Base-by-base conservation (phyloP, 805 yeast species). In the Saccharomycopsis sp. region DNA sequence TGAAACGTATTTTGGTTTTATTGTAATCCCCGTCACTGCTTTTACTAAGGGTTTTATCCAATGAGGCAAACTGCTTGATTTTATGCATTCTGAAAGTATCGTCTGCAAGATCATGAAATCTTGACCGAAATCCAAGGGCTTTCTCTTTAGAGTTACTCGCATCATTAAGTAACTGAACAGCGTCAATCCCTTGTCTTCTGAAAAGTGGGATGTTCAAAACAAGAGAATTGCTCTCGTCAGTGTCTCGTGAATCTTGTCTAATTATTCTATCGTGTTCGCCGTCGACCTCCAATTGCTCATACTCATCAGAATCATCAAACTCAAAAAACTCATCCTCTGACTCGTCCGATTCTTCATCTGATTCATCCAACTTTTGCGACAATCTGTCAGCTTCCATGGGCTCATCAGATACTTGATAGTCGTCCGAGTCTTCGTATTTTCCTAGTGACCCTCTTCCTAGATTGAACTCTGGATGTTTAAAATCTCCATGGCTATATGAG, bases 1-100 rank as follows among this genome's bases (percentile, higher is more conserved):
- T 60, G 22, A 58, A 60, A 19, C 54, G 58, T 35, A 60, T 58
- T 5, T 55, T 41, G 8, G 60, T 19, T 3, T n/a, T 29, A 20
- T 49, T 62, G 12, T 42, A 49, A 7, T 14, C 59, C 22, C 12
- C 35, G 19, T 34, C 24, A 44, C 3, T 2, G 17, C 12, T 29
- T 29, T 29, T 29, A 12, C 12, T 29, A 12, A 29, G 38, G 38
- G 38, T 7, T 29, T 29, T 12, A 29, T 29, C 38, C 38, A 29
- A 5, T 12, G 38, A 29, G 12, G 9, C 38, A 29, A 29, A 29
- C 12, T 29, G 38, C 12, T 12, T 29, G 12, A 5, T 12, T 29
- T 29, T 29, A 29, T 29, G 38, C 9, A 29, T 29, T 29, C 12
- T 29, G n/a, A n/a, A n/a, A 29, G 38, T 12, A 7, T 29, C 38